phyloP scores from a whole-genome alignment of 2,329 filamentous ascomycete genomes.

The Colletotrichum karsti region DNA sequence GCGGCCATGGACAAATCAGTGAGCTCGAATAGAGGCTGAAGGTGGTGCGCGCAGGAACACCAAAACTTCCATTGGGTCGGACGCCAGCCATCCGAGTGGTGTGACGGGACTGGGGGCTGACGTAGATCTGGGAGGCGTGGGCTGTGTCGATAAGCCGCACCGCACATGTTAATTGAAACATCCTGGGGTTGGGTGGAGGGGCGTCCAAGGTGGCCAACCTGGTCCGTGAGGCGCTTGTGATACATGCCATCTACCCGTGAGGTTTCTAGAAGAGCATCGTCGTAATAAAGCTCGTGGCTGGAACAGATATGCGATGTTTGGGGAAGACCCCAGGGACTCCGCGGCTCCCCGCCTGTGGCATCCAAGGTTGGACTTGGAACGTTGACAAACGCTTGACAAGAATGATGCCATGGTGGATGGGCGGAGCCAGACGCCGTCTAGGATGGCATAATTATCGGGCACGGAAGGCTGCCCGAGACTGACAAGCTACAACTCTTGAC shows the following conservation, averaged over 20 bases:
- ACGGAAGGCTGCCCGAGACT: neutral
- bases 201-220: neutral
- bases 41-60: conserved; percentile 13
- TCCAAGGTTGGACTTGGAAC: neutral
- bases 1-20: conserved; percentile 17
- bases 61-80: neutral
- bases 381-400: neutral
- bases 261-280: neutral
- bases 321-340: neutral
- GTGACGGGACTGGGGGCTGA: conserved; percentile 11
- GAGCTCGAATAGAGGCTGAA: neutral
- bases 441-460: neutral
- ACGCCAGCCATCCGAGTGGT: conserved; percentile 11
- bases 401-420: neutral
- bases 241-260: neutral
- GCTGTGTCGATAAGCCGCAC: neutral
- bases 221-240: conserved; percentile 1
- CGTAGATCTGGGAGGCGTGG: conserved; percentile 16
- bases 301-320: neutral
- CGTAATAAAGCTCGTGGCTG: neutral
- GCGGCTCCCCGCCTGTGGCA: neutral
- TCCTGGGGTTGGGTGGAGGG: neutral
- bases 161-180: conserved; percentile 9
- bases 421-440: neutral
- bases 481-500: neutral